A percentile compares a stretch with the other conserved stretches of the same genome.
phyloP scores from a whole-genome alignment of 148 eudicot species.

The Chenopodium berlandieri region DNA sequence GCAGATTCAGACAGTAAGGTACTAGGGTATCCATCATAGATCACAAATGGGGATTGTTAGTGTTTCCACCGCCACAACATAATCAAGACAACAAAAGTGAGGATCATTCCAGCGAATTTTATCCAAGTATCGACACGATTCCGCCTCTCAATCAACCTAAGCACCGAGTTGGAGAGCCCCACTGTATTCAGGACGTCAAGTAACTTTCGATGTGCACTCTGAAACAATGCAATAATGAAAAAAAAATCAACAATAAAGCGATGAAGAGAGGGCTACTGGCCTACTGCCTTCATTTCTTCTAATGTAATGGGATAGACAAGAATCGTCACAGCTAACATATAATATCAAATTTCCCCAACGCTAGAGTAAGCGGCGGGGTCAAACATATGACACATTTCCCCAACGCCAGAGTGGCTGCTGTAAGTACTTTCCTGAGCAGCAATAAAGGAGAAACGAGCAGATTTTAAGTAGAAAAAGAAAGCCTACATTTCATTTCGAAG shows the following conservation, averaged over 20 bases:
- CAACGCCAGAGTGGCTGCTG: neutral
- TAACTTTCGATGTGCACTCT: slow-evolving; percentile 90
- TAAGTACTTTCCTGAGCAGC: neutral
- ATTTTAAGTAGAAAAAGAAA: neutral
- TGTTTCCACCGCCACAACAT: slow-evolving; percentile 80
- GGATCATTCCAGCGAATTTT: slow-evolving; percentile 72
- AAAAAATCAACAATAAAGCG: neutral
- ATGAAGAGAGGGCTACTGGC: neutral
- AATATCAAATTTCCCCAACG: neutral
- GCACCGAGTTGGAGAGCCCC: slow-evolving; percentile 77
- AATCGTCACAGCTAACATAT: neutral
- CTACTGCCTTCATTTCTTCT: neutral
- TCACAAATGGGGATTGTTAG: slow-evolving; percentile 18
- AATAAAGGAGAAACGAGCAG: neutral
- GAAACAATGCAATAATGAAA: slow-evolving; percentile 26
- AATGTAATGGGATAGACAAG: neutral
- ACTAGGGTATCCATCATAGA: neutral
- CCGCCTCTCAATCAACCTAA: slow-evolving; percentile 74
- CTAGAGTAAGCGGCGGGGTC: too few relatives aligned
- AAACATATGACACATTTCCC: neutral
- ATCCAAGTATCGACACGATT: slow-evolving; percentile 81
- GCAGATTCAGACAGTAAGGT: neutral
- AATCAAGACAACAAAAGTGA: slow-evolving; percentile 60
- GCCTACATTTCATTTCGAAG: neutral
- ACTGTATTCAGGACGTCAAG: slow-evolving; percentile 76